A percentile compares a stretch with the other conserved stretches of the same genome.
phyloP scores from a whole-genome alignment of 495 filamentous ascomycete genomes.

The Penicillium longicatenatum region DNA sequence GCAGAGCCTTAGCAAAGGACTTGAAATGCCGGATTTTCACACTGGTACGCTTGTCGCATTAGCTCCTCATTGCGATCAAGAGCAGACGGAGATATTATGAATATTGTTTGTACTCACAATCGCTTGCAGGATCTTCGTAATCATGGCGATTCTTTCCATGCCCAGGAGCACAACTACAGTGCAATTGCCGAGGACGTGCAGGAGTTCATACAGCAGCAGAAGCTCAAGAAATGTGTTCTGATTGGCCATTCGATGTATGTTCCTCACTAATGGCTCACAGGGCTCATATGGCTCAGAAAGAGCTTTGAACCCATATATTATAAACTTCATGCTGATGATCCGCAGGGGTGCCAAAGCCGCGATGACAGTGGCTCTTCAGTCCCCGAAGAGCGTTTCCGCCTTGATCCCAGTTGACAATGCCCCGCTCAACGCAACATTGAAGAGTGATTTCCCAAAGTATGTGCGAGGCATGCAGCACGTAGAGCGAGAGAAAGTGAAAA shows the following conservation, averaged over 20 bases:
- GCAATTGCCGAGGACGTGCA: conserved; percentile 87
- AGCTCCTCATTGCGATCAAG: background rate
- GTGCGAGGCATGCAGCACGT: conserved; percentile 83
- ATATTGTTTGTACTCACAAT: background rate
- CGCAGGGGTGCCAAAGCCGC: conserved; percentile 89
- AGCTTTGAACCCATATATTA: background rate
- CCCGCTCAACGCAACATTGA: conserved; percentile 74
- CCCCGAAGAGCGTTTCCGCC: conserved; percentile 62
- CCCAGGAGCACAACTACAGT: conserved; percentile 74
- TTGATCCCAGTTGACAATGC: conserved; percentile 92
- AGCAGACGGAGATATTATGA: background rate
- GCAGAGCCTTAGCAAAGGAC: conserved; percentile 78
- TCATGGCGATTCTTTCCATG: conserved; percentile 87
- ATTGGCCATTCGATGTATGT: conserved; percentile 95
- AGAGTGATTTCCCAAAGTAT: conserved; percentile 77
- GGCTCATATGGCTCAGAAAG: background rate
- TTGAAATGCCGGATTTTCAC: conserved; percentile 81
- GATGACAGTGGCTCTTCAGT: conserved; percentile 79
- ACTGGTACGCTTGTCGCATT: conserved; percentile 57
- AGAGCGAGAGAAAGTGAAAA: conserved; percentile 59
- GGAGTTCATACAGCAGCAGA: conserved; percentile 75
- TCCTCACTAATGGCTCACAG: background rate
- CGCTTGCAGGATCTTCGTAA: conserved; percentile 79
- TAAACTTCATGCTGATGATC: conserved; percentile 1
- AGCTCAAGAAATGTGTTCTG: conserved; percentile 67